A percentile compares a stretch with the other conserved stretches of the same genome.
phyloP scores from a whole-genome alignment of 108 stramenopile genomes.

The Conticribra weissflogii region DNA sequence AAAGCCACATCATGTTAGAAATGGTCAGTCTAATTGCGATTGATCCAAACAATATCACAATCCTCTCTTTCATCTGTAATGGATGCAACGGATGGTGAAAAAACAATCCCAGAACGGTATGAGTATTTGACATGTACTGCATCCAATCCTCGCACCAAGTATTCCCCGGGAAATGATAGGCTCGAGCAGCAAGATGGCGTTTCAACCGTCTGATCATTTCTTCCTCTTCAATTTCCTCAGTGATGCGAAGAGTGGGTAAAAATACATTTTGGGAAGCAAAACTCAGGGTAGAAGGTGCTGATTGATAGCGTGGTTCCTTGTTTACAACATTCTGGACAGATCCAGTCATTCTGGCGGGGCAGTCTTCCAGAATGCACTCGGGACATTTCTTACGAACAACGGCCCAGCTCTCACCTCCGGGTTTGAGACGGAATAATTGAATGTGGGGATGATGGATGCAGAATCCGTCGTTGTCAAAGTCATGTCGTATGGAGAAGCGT shows the following conservation, averaged over 20 bases:
- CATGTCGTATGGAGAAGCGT: constrained; percentile 7
- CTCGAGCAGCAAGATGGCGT: constrained; percentile 44
- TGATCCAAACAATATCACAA: constrained; percentile 45
- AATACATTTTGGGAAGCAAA: constrained; percentile 10
- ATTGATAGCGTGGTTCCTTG: neutral
- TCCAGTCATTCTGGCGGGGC: constrained; percentile 22
- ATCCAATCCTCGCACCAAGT: constrained; percentile 55
- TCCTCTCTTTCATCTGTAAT: constrained; percentile 33
- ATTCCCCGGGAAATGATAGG: constrained; percentile 54
- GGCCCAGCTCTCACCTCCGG: constrained; percentile 18
- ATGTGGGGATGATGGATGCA: constrained; percentile 41
- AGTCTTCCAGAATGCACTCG: constrained; percentile 45
- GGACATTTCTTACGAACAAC: constrained; percentile 49
- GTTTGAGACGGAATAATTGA: constrained; percentile 20
- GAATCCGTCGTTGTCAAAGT: constrained; percentile 29
- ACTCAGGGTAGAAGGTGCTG: constrained; percentile 1
- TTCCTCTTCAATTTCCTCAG: constrained; percentile 44
- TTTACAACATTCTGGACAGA: neutral
- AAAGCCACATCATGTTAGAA: constrained; percentile 48
- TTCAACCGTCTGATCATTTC: constrained; percentile 42
- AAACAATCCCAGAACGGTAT: constrained; percentile 51
- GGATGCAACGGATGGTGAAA: constrained; percentile 57
- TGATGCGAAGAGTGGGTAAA: constrained; percentile 9
- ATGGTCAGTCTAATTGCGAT: constrained; percentile 53
- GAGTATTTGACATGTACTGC: constrained; percentile 47